Conservation (phyloP, 306 rosid species). For the Vigna unguiculata region DNA sequence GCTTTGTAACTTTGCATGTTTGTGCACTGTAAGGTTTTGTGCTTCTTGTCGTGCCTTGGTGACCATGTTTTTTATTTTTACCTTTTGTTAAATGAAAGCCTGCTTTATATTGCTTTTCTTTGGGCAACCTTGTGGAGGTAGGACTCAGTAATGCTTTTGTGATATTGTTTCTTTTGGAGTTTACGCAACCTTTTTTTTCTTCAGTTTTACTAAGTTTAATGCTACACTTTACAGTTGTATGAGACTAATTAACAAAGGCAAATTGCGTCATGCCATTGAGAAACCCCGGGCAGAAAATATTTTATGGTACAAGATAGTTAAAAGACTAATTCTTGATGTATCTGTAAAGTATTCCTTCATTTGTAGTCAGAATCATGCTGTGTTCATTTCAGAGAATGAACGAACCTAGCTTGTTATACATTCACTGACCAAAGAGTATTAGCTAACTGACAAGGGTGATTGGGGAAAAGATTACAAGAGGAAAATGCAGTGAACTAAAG, state of each 20-base stretch:
- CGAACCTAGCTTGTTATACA: slow-evolving; percentile 14
- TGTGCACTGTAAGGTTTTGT: not conserved
- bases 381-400: slow-evolving; percentile 34
- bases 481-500: slow-evolving; percentile 33
- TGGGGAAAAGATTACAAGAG: not conserved
- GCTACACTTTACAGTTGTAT: slow-evolving; percentile 35
- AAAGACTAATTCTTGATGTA: slow-evolving; percentile 11
- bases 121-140: slow-evolving; percentile 12
- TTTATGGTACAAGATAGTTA: not conserved
- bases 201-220: not conserved
- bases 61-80: slow-evolving; percentile 17
- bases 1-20: slow-evolving; percentile 18
- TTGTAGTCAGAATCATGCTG: slow-evolving; percentile 35
- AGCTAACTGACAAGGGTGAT: not conserved
- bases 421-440: slow-evolving; percentile 12
- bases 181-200: not conserved
- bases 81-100: not conserved
- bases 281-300: slow-evolving; percentile 2
- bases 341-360: slow-evolving; percentile 31
- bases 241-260: slow-evolving; percentile 13
- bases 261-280: slow-evolving; percentile 32
- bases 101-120: slow-evolving; percentile 28
- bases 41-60: slow-evolving; percentile 10
- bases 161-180: slow-evolving; percentile 11
- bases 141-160: slow-evolving; percentile 40